Conservation (phyloP, 371 early-diverging fungal genomes). For the Racocetra persica region DNA sequence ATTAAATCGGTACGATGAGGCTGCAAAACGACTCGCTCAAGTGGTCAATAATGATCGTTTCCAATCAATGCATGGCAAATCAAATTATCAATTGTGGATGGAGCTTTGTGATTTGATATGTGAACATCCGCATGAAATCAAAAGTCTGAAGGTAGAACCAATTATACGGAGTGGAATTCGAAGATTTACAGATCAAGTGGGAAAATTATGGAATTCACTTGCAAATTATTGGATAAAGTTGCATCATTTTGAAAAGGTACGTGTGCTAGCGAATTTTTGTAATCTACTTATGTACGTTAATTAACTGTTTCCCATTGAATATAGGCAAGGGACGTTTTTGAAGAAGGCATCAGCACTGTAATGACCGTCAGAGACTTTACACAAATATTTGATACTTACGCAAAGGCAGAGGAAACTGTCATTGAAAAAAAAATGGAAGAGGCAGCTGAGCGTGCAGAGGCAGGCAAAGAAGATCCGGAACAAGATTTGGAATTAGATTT, state of each 20-base stretch:
- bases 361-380: constrained; percentile 94
- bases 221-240: constrained; percentile 85
- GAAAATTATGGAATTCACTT: constrained; percentile 87
- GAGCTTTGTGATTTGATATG: constrained; percentile 85
- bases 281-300: neutral
- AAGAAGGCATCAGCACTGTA: constrained; percentile 88
- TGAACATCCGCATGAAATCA: constrained; percentile 75
- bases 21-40: constrained; percentile 77
- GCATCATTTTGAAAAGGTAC: constrained; percentile 79
- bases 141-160: constrained; percentile 73
- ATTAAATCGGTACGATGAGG: constrained; percentile 81
- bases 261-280: neutral
- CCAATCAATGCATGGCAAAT: constrained; percentile 73
- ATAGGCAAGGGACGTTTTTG: constrained; percentile 88
- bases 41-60: constrained; percentile 79
- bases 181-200: constrained; percentile 86
- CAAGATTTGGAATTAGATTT: constrained; percentile 85
- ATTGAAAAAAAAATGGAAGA: constrained; percentile 82
- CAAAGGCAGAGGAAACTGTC: constrained; percentile 87
- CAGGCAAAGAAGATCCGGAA: constrained; percentile 58
- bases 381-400: constrained; percentile 95
- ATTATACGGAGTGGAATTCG: constrained; percentile 90
- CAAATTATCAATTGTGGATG: constrained; percentile 87
- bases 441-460: constrained; percentile 64
- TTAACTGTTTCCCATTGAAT: neutral